phyloP scores from a whole-genome alignment of 2,329 filamentous ascomycete genomes.

The Zasmidium cellare region DNA sequence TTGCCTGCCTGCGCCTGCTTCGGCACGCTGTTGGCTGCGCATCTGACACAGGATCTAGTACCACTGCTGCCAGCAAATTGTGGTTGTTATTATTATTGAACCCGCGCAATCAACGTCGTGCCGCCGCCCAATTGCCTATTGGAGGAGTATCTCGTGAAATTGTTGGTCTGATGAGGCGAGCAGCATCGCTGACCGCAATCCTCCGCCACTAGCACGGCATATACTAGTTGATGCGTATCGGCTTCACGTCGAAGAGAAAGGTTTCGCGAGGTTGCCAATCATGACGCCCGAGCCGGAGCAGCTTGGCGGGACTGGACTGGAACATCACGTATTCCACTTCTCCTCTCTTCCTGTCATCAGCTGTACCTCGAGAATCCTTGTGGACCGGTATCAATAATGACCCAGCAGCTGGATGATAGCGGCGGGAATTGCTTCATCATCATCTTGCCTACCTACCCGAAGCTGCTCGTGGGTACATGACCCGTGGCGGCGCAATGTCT shows the following conservation, averaged over 20 bases:
- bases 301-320: background rate
- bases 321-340: background rate
- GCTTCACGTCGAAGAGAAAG: background rate
- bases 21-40: constrained; percentile 22
- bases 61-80: constrained; percentile 15
- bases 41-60: constrained; percentile 24
- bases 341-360: background rate
- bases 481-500: constrained; percentile 18
- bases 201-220: constrained; percentile 7
- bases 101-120: constrained; percentile 11
- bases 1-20: constrained; percentile 18
- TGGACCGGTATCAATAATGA: constrained; percentile 2
- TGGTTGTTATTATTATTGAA: background rate
- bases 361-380: constrained; percentile 1
- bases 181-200: constrained; percentile 4
- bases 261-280: constrained; percentile 4
- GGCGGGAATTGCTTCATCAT: background rate
- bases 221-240: background rate
- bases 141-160: background rate
- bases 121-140: constrained; percentile 10
- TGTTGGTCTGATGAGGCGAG: constrained; percentile 1
- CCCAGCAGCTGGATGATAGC: background rate
- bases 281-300: background rate
- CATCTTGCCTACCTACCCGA: background rate
- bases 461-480: background rate